These are phyloP conservation scores for Mucor irregularis DNA, from an alignment of 371 early-diverging fungal species.

Conservation along the genomic window DNA sequence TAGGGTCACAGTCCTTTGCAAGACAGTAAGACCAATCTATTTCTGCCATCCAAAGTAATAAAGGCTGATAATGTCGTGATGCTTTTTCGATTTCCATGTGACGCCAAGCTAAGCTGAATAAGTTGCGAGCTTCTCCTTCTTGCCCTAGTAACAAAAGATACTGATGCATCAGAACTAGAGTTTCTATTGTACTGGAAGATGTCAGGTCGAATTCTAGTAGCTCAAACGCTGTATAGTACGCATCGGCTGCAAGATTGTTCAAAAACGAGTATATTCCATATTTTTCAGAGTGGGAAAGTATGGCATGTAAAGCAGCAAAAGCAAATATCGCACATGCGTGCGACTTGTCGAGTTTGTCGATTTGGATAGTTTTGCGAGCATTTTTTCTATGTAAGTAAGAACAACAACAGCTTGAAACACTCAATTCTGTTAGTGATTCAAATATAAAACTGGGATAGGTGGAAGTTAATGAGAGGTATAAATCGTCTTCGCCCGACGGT, in stretches of 20 bases:
- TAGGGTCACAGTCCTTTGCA: constrained; percentile 9
- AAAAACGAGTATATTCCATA: constrained; percentile 27
- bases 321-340: constrained; percentile 31
- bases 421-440: constrained; percentile 3
- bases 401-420: background rate
- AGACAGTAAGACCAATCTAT: constrained; percentile 18
- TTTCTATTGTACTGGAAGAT: constrained; percentile 23
- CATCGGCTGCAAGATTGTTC: constrained; percentile 20
- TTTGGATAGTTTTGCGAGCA: background rate
- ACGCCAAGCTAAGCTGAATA: constrained; percentile 23
- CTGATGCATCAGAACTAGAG: constrained; percentile 30
- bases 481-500: background rate
- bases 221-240: constrained; percentile 24
- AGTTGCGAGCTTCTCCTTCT: constrained; percentile 15
- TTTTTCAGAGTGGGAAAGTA: constrained; percentile 30
- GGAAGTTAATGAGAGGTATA: background rate
- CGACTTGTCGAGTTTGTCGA: constrained; percentile 13
- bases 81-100: constrained; percentile 18
- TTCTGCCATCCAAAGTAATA: constrained; percentile 22
- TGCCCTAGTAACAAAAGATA: constrained; percentile 17
- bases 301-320: constrained; percentile 27
- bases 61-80: background rate
- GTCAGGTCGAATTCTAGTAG: constrained; percentile 30
- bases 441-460: constrained; percentile 23
- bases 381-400: background rate